Evolutionary conservation across 768 basidiomycete genomes (phyloP).

Genomic region (Pholiota conissans): DNA sequence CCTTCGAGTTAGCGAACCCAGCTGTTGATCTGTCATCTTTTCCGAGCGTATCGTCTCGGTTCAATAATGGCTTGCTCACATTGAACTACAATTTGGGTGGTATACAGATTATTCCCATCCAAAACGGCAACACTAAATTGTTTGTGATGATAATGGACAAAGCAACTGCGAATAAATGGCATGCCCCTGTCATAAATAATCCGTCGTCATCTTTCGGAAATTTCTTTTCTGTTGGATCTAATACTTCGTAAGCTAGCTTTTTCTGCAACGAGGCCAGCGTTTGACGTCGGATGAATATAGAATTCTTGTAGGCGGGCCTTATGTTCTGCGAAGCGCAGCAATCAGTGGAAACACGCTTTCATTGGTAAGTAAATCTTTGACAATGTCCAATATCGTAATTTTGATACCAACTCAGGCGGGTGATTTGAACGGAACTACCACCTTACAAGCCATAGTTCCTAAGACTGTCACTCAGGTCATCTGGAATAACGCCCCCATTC

Average conservation of each 20-base stretch:
- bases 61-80: slow-evolving; percentile 36
- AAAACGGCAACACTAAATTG: slow-evolving; percentile 23
- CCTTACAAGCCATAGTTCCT: slow-evolving; percentile 44
- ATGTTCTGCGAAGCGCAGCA: slow-evolving; percentile 49
- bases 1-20: slow-evolving; percentile 31
- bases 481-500: slow-evolving; percentile 40
- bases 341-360: slow-evolving; percentile 35
- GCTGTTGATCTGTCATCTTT: slow-evolving; percentile 29
- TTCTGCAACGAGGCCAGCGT: neutral
- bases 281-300: slow-evolving; percentile 17
- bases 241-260: slow-evolving; percentile 33
- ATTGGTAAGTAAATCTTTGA: slow-evolving; percentile 26
- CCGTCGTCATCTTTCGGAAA: slow-evolving; percentile 33
- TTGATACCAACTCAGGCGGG: too few relatives aligned
- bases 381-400: too few relatives aligned
- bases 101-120: slow-evolving; percentile 34
- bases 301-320: slow-evolving; percentile 52
- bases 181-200: slow-evolving; percentile 45
- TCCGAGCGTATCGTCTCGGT: slow-evolving; percentile 31
- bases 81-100: slow-evolving; percentile 37
- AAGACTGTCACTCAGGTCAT: slow-evolving; percentile 29
- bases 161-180: slow-evolving; percentile 46
- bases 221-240: slow-evolving; percentile 46
- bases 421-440: slow-evolving; percentile 49
- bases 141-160: slow-evolving; percentile 45